Base-by-base conservation (phyloP, 495 filamentous ascomycete species). In the Aspergillus bertholletiae region DNA sequence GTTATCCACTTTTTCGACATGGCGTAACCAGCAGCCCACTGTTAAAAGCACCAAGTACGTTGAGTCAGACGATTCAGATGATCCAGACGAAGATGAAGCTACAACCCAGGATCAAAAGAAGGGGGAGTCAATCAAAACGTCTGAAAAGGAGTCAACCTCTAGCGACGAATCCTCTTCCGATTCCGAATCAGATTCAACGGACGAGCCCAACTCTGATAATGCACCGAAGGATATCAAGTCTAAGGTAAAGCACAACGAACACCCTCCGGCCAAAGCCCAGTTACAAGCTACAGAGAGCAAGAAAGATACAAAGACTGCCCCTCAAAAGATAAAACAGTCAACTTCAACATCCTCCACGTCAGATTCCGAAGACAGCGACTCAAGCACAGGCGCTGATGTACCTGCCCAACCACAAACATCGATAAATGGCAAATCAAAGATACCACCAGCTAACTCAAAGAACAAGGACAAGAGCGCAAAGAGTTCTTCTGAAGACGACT, bases 41-140 rank as follows among this genome's bases (percentile, higher is more conserved):
- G n/a, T n/a, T 13, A 73, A 67, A 56, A 72, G 71, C 53, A 23
- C 46, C 1, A 46, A 55, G 27, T 63, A 46, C 27, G 69, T 75
- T 7, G 20, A 56, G 2, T 64, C 58, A 15, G 58, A 63, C 9
- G 55, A 57, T 13, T 56, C 59, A 6, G 56, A 51, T 17, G 50
- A 24, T 7, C n/a, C n/a, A n/a, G 53, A 50, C 17, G 41, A 52
- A 17, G 17, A 32, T 20, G 9, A 24, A 1, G 30, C 24, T 30
- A 22, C 9, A 3, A 34, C 37, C 1, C 22, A 39, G 24, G 32
- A 35, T 27, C 5, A 34, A 27, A 24, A 47, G 4, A 6, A 32
- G n/a, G 11, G 3, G 2, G 3, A 39, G 18, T 22, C 30, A 3
- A 17, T 13, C 15, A n/a, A n/a, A n/a, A n/a, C n/a, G n/a, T n/a